phyloP scores from a whole-genome alignment of 306 rosid genomes.

The Bauhinia variegata region DNA sequence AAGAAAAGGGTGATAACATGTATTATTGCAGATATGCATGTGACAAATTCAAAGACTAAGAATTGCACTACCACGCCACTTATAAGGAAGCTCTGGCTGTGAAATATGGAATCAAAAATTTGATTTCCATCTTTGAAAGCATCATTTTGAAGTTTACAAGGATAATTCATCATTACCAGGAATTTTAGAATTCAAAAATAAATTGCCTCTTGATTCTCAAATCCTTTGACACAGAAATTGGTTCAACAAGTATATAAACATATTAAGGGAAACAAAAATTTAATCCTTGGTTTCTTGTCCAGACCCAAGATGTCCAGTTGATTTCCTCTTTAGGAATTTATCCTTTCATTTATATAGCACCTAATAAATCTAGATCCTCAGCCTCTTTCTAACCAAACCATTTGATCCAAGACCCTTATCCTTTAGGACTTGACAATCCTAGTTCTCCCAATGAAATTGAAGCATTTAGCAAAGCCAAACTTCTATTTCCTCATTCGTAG shows the following conservation, averaged over 20 bases:
- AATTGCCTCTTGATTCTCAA: neutral
- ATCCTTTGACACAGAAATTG: neutral
- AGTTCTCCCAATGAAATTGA: too few species aligned
- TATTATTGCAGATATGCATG: neutral
- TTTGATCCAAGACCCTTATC: too few species aligned
- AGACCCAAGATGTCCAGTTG: neutral
- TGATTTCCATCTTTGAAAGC: neutral
- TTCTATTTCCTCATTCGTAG: too few species aligned
- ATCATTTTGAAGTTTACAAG: neutral
- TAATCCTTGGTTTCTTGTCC: neutral
- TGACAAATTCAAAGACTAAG: neutral
- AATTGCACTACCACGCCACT: neutral
- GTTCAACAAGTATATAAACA: neutral
- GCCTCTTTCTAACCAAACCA: too few species aligned
- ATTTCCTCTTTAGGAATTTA: neutral
- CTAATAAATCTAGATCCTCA: fast-evolving
- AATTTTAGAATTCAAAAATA: neutral
- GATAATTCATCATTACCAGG: neutral
- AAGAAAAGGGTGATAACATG: too few species aligned
- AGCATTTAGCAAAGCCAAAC: too few species aligned
- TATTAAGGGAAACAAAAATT: neutral
- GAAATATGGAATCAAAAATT: neutral
- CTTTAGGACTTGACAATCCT: too few species aligned
- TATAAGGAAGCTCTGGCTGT: neutral
- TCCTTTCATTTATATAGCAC: neutral